phyloP scores from a whole-genome alignment of 768 basidiomycete genomes.

The Amanita rimosa region DNA sequence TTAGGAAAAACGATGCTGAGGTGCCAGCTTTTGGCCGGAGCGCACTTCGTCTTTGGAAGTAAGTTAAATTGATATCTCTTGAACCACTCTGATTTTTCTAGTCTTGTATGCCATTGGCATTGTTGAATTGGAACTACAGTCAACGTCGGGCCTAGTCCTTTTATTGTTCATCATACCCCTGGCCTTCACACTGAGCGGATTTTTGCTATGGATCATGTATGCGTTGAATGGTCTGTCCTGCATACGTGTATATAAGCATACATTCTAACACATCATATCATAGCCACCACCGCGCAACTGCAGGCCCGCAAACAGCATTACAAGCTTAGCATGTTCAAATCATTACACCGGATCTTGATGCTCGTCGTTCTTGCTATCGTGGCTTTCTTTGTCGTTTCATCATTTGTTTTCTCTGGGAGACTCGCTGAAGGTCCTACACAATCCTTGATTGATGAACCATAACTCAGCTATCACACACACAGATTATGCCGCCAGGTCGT shows the following conservation, averaged over 20 bases:
- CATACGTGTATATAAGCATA: neutral
- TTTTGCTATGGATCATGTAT: conserved; percentile 94
- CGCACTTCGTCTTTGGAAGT: conserved; percentile 95
- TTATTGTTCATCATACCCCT: conserved; percentile 90
- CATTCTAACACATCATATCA: conserved; percentile 3
- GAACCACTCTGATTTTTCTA: conserved; percentile 15
- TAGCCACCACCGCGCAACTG: conserved; percentile 84
- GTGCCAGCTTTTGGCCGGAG: conserved; percentile 69
- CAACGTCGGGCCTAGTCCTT: conserved; percentile 74
- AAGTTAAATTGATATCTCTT: conserved; percentile 17
- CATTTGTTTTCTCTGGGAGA: conserved; percentile 84
- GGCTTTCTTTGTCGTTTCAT: conserved; percentile 88
- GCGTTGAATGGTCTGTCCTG: conserved; percentile 67
- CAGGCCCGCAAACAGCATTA: conserved; percentile 76
- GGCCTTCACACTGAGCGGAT: conserved; percentile 90
- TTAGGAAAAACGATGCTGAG: conserved; percentile 77
- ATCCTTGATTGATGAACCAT: conserved; percentile 1
- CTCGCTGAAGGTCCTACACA: conserved; percentile 66
- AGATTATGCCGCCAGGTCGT: conserved; percentile 91
- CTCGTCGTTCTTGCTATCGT: conserved; percentile 71
- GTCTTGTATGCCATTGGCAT: conserved; percentile 93
- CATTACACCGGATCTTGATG: conserved; percentile 76
- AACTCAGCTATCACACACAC: neutral
- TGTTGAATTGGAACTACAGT: conserved; percentile 86
- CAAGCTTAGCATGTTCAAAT: conserved; percentile 83